Evolutionary conservation across 2,329 filamentous ascomycete genomes (phyloP).

Genomic region (Pseudonectria foliicola): DNA sequence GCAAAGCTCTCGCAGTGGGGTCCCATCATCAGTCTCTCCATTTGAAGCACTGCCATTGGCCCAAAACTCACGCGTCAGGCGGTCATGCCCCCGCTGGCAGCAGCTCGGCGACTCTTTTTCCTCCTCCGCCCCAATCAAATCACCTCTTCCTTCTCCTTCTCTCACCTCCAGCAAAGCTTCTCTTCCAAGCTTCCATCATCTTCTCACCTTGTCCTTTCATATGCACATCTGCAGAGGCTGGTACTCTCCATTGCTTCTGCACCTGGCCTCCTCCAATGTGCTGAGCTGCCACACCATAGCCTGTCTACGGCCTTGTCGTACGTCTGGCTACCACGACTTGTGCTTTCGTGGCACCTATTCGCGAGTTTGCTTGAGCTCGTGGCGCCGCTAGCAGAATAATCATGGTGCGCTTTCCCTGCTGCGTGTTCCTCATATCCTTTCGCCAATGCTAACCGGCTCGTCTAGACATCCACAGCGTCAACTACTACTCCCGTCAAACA

Average conservation of each 20-base stretch:
- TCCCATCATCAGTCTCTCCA: no score
- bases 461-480: slow-evolving; percentile 63
- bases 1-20: no score
- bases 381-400: slow-evolving; percentile 6
- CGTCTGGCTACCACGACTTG: background rate
- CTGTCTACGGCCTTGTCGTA: slow-evolving; percentile 13
- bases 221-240: slow-evolving; percentile 11
- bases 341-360: no score
- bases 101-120: slow-evolving; percentile 16
- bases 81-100: slow-evolving; percentile 7
- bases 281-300: slow-evolving; percentile 13
- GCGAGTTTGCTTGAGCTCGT: no score
- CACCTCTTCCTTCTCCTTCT: slow-evolving; percentile 9
- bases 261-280: slow-evolving; percentile 13
- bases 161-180: slow-evolving; percentile 10
- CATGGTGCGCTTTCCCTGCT: slow-evolving; percentile 17
- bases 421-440: background rate
- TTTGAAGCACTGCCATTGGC: slow-evolving; percentile 14
- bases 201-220: slow-evolving; percentile 4
- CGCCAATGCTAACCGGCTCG: slow-evolving; percentile 6
- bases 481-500: slow-evolving; percentile 64
- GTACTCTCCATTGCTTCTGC: slow-evolving; percentile 7
- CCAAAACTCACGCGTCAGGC: background rate
- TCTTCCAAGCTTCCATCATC: slow-evolving; percentile 8
- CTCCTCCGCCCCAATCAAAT: slow-evolving; percentile 21